Percentiles rank a stretch among this genome's conserved stretches.
These are phyloP conservation scores for Clonostachys sp. DNA, from an alignment of 2,329 filamentous ascomycete species.

Conservation along the genomic window DNA sequence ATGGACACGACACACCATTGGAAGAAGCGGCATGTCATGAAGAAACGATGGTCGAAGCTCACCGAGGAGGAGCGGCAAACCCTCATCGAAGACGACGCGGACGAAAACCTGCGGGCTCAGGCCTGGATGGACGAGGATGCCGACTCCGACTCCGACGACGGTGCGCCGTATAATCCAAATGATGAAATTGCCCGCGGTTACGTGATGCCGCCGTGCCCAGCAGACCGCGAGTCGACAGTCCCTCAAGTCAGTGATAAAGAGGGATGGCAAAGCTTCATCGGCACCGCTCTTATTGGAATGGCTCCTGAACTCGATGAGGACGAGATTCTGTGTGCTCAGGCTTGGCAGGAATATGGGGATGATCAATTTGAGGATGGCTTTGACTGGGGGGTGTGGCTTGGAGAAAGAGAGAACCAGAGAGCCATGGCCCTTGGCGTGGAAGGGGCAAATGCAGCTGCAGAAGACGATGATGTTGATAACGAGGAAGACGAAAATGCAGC, in stretches of 20 bases:
- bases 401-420: too few species aligned
- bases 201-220: conserved; percentile 14
- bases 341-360: too few species aligned
- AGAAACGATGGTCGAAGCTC: conserved; percentile 35
- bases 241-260: conserved; percentile 9
- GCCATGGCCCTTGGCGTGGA: too few species aligned
- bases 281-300: conserved; percentile 13
- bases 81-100: conserved; percentile 28
- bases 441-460: neutral
- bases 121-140: conserved; percentile 17
- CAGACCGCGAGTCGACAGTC: conserved; percentile 2
- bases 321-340: too few species aligned
- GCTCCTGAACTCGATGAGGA: conserved; percentile 12
- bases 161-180: conserved; percentile 13
- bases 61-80: conserved; percentile 25
- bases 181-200: conserved; percentile 25
- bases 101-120: conserved; percentile 25
- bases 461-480: neutral
- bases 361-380: too few species aligned
- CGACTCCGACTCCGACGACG: conserved; percentile 1
- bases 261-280: conserved; percentile 18
- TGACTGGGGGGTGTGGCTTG: too few species aligned
- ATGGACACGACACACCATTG: conserved; percentile 31
- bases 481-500: conserved; percentile 5
- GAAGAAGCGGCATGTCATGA: conserved; percentile 36